phyloP scores from a whole-genome alignment of 371 early-diverging fungal species.

The Mucor circinelloides region DNA sequence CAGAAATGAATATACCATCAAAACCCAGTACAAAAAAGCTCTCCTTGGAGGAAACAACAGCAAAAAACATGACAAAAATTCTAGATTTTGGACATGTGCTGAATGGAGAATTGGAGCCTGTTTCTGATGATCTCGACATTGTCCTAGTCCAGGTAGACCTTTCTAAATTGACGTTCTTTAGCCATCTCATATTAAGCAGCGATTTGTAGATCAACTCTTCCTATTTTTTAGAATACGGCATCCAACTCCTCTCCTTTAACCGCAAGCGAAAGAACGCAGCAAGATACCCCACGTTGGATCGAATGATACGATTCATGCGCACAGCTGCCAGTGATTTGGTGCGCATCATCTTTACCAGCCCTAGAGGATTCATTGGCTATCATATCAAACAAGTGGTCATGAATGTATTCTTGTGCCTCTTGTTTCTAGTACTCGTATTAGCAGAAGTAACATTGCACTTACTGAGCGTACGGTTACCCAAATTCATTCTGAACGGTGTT shows the following conservation, averaged over 20 bases:
- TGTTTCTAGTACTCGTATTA: slow-evolving; percentile 47
- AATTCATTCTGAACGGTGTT: slow-evolving; percentile 60
- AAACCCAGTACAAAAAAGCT: background rate
- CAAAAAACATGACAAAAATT: slow-evolving; percentile 23
- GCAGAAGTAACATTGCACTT: slow-evolving; percentile 57
- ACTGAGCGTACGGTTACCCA: slow-evolving; percentile 56
- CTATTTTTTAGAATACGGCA: slow-evolving; percentile 49
- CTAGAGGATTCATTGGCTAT: slow-evolving; percentile 32
- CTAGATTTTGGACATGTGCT: slow-evolving; percentile 22
- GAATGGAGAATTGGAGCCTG: slow-evolving; percentile 7
- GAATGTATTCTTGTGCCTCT: slow-evolving; percentile 37
- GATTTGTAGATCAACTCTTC: slow-evolving; percentile 48
- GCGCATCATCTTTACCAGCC: slow-evolving; percentile 23
- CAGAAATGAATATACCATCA: slow-evolving; percentile 28
- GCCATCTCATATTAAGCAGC: background rate
- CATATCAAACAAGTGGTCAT: slow-evolving; percentile 33
- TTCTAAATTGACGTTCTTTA: background rate
- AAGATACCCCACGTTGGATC: slow-evolving; percentile 3
- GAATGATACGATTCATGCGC: background rate
- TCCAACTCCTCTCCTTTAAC: slow-evolving; percentile 32
- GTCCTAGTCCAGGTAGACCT: slow-evolving; percentile 34
- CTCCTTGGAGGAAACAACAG: background rate
- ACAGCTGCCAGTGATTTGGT: slow-evolving; percentile 8
- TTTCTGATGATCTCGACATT: slow-evolving; percentile 24
- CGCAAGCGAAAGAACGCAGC: slow-evolving; percentile 27